Base-by-base conservation (phyloP, 192 early-diverging fungal genomes). In the Kickxella alabastrina region DNA sequence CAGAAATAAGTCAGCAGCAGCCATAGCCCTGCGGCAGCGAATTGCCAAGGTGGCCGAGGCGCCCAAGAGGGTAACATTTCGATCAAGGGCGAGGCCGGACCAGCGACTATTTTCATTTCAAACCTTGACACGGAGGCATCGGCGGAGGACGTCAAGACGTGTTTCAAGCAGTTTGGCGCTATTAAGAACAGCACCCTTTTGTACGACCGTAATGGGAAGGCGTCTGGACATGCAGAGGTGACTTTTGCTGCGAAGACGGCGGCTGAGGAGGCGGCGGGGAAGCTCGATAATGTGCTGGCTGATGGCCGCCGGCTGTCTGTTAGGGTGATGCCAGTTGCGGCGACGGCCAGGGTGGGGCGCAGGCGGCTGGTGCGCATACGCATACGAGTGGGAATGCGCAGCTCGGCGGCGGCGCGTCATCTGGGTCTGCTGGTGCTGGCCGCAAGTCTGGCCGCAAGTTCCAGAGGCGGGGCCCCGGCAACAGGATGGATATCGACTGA, bases 111-210 rank as follows among this genome's bases (percentile, higher is more conserved):
- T 7, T 63, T 68, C 29, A 58, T 78, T 26, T 65, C 65, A 10
- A 78, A 78, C 49, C 48, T 78, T 32, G 76, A 78, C 25, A 49
- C 69, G 4, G 64, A 64, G 36, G 76, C 76, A 22, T 68, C 69
- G 37, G 55, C 65, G 13, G 76, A 73, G 22, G 76, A 78, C 40
- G 65, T 78, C 36, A 68, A 55, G 41, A 69, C 69, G n/a, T 78
- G 69, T 45, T 78, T 78, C 55, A 67, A 69, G 59, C 60, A 65
- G 55, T 78, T 73, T 59, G 76, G 76, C 13, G 35, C 63, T 3
- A 57, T 78, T 35, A 67, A 59, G 39, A 62, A 54, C 25, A 73
- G 76, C 39, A 78, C 68, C 18, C 36, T 78, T 35, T 52, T 78
- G 15, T 78, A 69, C 21, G 68, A 68, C 36, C 57, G 48, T 23